These are phyloP conservation scores for Cutaneotrichosporon mucoides DNA, from an alignment of 1,284 basidiomycete species.

Conservation along the genomic window DNA sequence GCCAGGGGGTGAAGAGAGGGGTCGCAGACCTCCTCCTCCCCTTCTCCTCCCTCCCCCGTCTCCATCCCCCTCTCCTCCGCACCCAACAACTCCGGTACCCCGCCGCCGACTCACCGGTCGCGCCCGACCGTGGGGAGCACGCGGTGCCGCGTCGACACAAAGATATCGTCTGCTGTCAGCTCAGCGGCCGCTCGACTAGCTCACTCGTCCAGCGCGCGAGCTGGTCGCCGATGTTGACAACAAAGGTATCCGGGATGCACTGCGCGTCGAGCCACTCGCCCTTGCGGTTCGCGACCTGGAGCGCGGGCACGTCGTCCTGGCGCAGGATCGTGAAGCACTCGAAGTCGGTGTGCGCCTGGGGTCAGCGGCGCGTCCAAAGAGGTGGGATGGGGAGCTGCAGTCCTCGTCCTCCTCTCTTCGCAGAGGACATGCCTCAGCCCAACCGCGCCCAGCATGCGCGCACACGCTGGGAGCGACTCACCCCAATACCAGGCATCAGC, in stretches of 20 bases:
- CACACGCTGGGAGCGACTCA: slow-evolving; percentile 13
- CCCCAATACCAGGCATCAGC: slow-evolving; percentile 73
- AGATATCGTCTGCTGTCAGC: slow-evolving; percentile 64
- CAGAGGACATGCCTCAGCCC: too few species aligned
- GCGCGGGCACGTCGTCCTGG: slow-evolving; percentile 50
- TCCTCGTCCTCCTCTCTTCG: too few species aligned
- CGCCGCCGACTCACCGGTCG: slow-evolving; percentile 55
- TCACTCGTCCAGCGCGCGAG: slow-evolving; percentile 81
- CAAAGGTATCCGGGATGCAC: slow-evolving; percentile 60
- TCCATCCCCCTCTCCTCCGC: too few species aligned
- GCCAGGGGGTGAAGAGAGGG: too few species aligned
- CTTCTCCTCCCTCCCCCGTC: too few species aligned
- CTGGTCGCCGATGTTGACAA: slow-evolving; percentile 80
- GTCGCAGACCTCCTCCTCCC: too few species aligned
- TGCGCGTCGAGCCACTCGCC: slow-evolving; percentile 63
- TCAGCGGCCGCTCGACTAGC: slow-evolving; percentile 27
- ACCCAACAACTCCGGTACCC: too few species aligned
- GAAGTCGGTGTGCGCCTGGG: slow-evolving; percentile 33
- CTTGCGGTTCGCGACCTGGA: slow-evolving; percentile 65
- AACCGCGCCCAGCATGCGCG: too few species aligned
- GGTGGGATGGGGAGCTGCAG: too few species aligned
- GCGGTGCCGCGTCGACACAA: slow-evolving; percentile 79
- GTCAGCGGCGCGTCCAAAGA: slow-evolving; percentile 9
- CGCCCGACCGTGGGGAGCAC: slow-evolving; percentile 69
- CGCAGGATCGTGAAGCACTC: slow-evolving; percentile 71